Percentiles rank a stretch among this genome's conserved stretches.
These are phyloP conservation scores for Micractinium conductrix DNA, from an alignment of 139 green algal genomes.

Conservation along the genomic window DNA sequence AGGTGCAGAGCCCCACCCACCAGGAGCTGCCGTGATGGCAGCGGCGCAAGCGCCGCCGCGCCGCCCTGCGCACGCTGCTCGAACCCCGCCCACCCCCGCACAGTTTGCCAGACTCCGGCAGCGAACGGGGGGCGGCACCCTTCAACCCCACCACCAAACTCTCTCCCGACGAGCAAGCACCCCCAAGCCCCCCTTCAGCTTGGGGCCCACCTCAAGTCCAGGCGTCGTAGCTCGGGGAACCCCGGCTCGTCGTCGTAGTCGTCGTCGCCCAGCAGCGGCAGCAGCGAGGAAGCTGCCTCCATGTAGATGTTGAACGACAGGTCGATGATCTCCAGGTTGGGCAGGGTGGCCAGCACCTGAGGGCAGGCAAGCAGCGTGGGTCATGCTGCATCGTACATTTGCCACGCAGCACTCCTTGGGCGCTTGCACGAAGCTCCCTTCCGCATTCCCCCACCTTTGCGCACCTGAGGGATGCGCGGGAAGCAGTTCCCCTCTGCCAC, in stretches of 20 bases:
- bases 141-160: background rate
- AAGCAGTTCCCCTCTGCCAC: slow-evolving; percentile 37
- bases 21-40: too few relatives aligned
- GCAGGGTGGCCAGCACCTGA: slow-evolving; percentile 34
- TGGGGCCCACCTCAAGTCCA: slow-evolving; percentile 24
- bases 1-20: too few relatives aligned
- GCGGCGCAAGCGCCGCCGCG: too few relatives aligned
- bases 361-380: background rate
- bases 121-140: too few relatives aligned
- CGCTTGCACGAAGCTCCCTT: background rate
- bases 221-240: background rate
- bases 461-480: slow-evolving; percentile 31
- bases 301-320: slow-evolving; percentile 41
- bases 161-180: background rate
- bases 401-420: too few relatives aligned
- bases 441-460: too few relatives aligned
- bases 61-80: too few relatives aligned
- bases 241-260: too few relatives aligned
- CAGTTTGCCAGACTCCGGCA: too few relatives aligned
- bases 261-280: background rate
- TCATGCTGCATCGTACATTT: too few relatives aligned
- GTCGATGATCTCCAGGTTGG: slow-evolving; percentile 23
- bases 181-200: background rate
- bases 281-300: slow-evolving; percentile 14
- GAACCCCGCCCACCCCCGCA: too few relatives aligned